Percentiles rank a stretch among this genome's conserved stretches.
These are phyloP conservation scores for Thyridium curvatum DNA, from an alignment of 2,329 filamentous ascomycete species.

Conservation along the genomic window DNA sequence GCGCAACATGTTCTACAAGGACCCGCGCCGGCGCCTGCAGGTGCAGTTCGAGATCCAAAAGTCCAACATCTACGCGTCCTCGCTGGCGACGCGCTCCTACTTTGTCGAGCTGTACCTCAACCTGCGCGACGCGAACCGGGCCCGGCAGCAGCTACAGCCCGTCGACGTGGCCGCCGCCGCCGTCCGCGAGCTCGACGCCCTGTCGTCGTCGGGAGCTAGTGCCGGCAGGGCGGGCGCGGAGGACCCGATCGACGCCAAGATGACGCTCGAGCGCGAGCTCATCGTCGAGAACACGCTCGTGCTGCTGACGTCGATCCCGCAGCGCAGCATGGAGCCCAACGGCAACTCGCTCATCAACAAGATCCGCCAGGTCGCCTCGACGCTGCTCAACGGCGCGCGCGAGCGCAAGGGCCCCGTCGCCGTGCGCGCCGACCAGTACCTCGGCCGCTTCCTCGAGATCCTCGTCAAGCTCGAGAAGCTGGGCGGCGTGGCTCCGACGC, in stretches of 20 bases:
- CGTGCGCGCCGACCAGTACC: slow-evolving; percentile 60
- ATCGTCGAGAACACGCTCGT: slow-evolving; percentile 74
- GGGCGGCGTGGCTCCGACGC: slow-evolving; percentile 21
- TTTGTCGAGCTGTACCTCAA: slow-evolving; percentile 83
- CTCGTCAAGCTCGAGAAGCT: slow-evolving; percentile 67
- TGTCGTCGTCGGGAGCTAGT: too few relatives aligned
- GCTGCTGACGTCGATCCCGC: slow-evolving; percentile 70
- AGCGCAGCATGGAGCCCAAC: slow-evolving; percentile 77
- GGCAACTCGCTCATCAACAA: slow-evolving; percentile 67
- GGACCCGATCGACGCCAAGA: slow-evolving; percentile 50
- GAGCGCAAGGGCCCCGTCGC: slow-evolving; percentile 46
- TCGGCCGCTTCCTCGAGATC: slow-evolving; percentile 67
- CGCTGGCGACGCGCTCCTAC: slow-evolving; percentile 75
- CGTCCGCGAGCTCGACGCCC: slow-evolving; percentile 10
- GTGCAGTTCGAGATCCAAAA: slow-evolving; percentile 87
- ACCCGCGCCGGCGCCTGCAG: slow-evolving; percentile 44
- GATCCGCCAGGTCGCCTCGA: slow-evolving; percentile 77
- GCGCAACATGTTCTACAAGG: slow-evolving; percentile 39
- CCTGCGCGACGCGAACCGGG: slow-evolving; percentile 59
- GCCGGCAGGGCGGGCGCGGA: too few relatives aligned
- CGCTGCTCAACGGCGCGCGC: slow-evolving; percentile 57
- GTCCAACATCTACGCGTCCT: slow-evolving; percentile 79
- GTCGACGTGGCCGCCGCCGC: slow-evolving; percentile 25
- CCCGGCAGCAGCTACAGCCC: slow-evolving; percentile 10
- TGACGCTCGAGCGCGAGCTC: slow-evolving; percentile 71